Conservation (phyloP, 75 land plant genomes). For the Adiantum capillusveneris region DNA sequence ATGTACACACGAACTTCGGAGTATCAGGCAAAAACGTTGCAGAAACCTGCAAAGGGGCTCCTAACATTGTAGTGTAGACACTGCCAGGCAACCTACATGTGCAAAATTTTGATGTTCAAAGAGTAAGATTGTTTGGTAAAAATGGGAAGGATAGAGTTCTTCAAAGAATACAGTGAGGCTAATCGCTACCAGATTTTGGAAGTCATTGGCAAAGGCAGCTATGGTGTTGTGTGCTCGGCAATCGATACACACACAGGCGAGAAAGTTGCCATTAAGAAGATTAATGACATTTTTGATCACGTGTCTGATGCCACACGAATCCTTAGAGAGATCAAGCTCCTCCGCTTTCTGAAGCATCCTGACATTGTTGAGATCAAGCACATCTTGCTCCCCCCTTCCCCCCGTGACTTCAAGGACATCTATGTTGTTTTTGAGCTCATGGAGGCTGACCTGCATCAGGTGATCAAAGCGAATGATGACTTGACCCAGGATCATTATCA, state of each 20-base stretch:
- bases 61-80: no score
- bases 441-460: conserved; percentile 41
- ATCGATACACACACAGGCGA: conserved; percentile 33
- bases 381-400: conserved; percentile 32
- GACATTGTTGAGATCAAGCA: conserved; percentile 39
- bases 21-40: no score
- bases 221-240: conserved; percentile 40
- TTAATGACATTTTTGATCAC: conserved; percentile 37
- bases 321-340: conserved; percentile 35
- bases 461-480: conserved; percentile 13
- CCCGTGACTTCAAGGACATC: conserved; percentile 28
- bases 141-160: conserved; percentile 19
- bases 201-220: conserved; percentile 41
- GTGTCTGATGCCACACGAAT: conserved; percentile 39
- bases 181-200: conserved; percentile 46
- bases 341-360: conserved; percentile 27
- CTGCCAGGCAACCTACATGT: no score
- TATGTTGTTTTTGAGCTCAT: conserved; percentile 42
- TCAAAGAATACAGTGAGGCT: conserved; percentile 56
- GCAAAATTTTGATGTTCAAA: no score
- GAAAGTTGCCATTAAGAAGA: conserved; percentile 38
- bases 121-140: background rate
- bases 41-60: no score
- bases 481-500: conserved; percentile 3
- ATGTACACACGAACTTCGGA: no score